Conservation (phyloP, 495 filamentous ascomycete genomes). For the Aspergillus indologenus region DNA sequence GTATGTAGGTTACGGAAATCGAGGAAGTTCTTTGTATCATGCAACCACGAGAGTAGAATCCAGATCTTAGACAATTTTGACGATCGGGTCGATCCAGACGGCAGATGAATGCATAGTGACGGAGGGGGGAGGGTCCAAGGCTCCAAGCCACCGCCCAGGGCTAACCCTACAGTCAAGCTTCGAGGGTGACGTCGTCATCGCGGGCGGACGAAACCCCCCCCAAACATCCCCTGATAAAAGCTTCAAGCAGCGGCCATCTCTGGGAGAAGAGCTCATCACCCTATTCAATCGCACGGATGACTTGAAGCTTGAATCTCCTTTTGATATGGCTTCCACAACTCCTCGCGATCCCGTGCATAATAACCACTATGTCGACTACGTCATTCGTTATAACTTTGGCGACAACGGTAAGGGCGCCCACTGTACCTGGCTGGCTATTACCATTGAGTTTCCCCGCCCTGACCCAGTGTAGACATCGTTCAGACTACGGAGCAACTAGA, state of each 20-base stretch:
- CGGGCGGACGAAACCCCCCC: neutral
- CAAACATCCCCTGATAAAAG: neutral
- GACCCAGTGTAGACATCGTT: constrained; percentile 51
- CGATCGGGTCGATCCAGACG: neutral
- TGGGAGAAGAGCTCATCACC: neutral
- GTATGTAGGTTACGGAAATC: neutral
- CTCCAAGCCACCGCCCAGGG: neutral
- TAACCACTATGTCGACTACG: constrained; percentile 86
- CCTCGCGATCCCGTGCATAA: constrained; percentile 31
- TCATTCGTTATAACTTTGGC: constrained; percentile 75
- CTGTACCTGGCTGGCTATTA: neutral
- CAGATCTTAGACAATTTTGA: neutral
- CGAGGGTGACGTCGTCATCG: constrained; percentile 5
- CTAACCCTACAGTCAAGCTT: constrained; percentile 1
- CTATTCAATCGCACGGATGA: neutral
- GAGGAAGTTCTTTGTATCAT: neutral
- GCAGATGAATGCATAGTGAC: neutral
- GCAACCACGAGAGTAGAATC: neutral
- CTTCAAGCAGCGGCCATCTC: neutral
- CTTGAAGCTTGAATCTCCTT: neutral
- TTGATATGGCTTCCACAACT: constrained; percentile 30
- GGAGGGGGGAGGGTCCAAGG: neutral
- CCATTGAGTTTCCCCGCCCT: neutral
- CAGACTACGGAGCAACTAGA: constrained; percentile 70
- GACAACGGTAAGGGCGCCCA: constrained; percentile 53